phyloP scores from a whole-genome alignment of 768 basidiomycete species.

The Chalciporus pseudorubinellus region DNA sequence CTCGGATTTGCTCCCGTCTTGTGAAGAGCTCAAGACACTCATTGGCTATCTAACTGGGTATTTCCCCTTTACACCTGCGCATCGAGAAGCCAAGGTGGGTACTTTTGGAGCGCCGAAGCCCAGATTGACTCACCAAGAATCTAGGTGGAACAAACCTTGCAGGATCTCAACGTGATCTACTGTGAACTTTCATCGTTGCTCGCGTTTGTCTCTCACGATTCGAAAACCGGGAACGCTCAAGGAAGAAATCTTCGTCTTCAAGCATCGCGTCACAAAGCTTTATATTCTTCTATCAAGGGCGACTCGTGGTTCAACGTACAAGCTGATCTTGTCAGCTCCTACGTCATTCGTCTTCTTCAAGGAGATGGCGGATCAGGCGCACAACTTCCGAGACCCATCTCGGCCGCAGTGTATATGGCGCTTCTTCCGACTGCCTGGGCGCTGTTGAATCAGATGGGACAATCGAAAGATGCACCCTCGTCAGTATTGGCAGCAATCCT shows the following conservation, averaged over 20 bases:
- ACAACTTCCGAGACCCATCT: constrained; percentile 52
- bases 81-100: constrained; percentile 56
- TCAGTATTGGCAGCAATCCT: constrained; percentile 52
- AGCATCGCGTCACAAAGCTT: constrained; percentile 13
- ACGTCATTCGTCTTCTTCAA: constrained; percentile 57
- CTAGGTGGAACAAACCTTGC: constrained; percentile 63
- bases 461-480: constrained; percentile 17
- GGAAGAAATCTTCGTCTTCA: constrained; percentile 9
- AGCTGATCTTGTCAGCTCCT: constrained; percentile 53
- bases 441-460: constrained; percentile 50
- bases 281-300: constrained; percentile 15
- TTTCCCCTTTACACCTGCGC: constrained; percentile 70
- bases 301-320: constrained; percentile 35
- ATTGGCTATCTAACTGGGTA: constrained; percentile 76
- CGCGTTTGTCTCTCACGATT: constrained; percentile 36
- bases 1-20: constrained; percentile 22
- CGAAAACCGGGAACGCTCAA: constrained; percentile 4
- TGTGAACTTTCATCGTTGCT: constrained; percentile 74
- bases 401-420: constrained; percentile 55
- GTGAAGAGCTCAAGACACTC: constrained; percentile 54
- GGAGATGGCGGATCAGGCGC: constrained; percentile 43
- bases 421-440: constrained; percentile 81
- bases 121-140: constrained; percentile 7
- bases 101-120: not conserved
- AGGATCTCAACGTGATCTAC: constrained; percentile 73